A percentile compares a stretch with the other conserved stretches of the same genome.
phyloP scores from a whole-genome alignment of 2,329 filamentous ascomycete genomes.

The Cephalotrichum gorgonifer region DNA sequence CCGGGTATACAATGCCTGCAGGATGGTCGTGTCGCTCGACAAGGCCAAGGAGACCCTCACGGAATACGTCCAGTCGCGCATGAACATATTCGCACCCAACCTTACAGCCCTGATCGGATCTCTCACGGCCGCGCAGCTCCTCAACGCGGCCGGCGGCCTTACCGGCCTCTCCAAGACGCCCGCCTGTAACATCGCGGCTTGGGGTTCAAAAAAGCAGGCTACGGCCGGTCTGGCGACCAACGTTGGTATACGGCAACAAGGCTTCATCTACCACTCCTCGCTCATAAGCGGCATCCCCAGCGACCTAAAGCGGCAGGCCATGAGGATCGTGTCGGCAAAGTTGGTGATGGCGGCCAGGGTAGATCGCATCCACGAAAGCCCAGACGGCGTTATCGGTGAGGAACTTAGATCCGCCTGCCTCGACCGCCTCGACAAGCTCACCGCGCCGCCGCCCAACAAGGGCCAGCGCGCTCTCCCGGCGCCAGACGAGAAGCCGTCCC shows the following conservation, averaged over 20 bases:
- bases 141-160: slow-evolving; percentile 86
- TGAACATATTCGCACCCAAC: slow-evolving; percentile 94
- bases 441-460: slow-evolving; percentile 83
- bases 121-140: slow-evolving; percentile 87
- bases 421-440: slow-evolving; percentile 82
- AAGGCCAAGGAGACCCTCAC: slow-evolving; percentile 78
- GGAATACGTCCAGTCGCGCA: slow-evolving; percentile 91
- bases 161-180: slow-evolving; percentile 85
- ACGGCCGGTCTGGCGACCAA: slow-evolving; percentile 80
- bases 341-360: slow-evolving; percentile 87
- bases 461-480: slow-evolving; percentile 77
- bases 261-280: slow-evolving; percentile 84
- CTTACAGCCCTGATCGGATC: slow-evolving; percentile 84
- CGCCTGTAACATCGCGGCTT: slow-evolving; percentile 81
- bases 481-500: slow-evolving; percentile 87
- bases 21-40: slow-evolving; percentile 82
- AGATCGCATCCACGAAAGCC: slow-evolving; percentile 72
- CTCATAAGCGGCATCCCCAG: slow-evolving; percentile 77
- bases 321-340: slow-evolving; percentile 90
- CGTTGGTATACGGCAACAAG: slow-evolving; percentile 80
- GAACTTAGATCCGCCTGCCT: slow-evolving; percentile 74
- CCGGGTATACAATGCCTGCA: slow-evolving; percentile 66
- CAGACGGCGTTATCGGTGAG: slow-evolving; percentile 74
- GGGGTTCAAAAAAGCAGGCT: slow-evolving; percentile 79
- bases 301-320: slow-evolving; percentile 84